Conservation (phyloP, 805 yeast species). For the Teunomyces gatunensis region DNA sequence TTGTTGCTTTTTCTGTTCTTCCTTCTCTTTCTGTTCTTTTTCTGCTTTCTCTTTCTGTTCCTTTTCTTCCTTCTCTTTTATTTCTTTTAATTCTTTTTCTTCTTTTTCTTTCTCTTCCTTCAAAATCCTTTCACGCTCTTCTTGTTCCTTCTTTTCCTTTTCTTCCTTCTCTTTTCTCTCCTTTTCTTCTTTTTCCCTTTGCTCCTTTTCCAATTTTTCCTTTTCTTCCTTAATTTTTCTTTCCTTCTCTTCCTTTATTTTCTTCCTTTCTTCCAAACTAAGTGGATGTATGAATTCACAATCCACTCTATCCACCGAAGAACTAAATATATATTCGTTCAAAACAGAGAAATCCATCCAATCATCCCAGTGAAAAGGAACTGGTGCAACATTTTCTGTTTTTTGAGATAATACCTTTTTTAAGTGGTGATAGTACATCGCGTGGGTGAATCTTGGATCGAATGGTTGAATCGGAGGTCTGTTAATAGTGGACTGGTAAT, state of each 20-base stretch:
- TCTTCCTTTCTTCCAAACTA: constrained; percentile 14
- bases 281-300: constrained; percentile 12
- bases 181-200: constrained; percentile 9
- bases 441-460: constrained; percentile 26
- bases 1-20: not conserved
- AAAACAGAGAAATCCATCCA: constrained; percentile 49
- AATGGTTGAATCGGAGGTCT: constrained; percentile 22
- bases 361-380: constrained; percentile 54
- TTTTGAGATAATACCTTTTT: not conserved
- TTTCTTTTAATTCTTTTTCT: constrained; percentile 4
- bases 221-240: constrained; percentile 3
- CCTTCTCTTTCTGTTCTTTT: not conserved
- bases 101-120: constrained; percentile 7
- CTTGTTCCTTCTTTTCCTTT: constrained; percentile 9
- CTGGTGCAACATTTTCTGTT: constrained; percentile 15
- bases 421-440: constrained; percentile 18
- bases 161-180: constrained; percentile 8
- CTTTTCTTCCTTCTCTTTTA: constrained; percentile 1
- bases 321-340: constrained; percentile 16
- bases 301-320: constrained; percentile 9
- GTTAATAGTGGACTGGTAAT: constrained; percentile 5
- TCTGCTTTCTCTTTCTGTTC: not conserved
- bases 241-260: constrained; percentile 7
- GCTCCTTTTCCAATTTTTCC: constrained; percentile 6
- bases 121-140: constrained; percentile 8